Evolutionary conservation across 306 rosid species (phyloP).

Genomic region (Carpinus fangiana): DNA sequence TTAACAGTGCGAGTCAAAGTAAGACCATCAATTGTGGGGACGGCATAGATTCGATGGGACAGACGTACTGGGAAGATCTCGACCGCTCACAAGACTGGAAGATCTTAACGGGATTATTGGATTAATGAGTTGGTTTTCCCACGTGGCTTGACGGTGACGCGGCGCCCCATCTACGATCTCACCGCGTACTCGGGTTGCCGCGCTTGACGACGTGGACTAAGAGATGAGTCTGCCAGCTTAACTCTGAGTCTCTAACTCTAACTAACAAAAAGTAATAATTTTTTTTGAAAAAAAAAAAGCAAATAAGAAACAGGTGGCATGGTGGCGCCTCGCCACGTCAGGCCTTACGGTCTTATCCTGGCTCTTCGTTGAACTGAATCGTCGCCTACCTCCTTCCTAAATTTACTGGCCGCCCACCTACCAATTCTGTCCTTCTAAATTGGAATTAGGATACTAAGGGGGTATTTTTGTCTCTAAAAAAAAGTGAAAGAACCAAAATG

Average conservation of each 20-base stretch:
- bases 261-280: neutral
- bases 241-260: neutral
- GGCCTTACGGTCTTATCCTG: neutral
- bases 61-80: too few species aligned
- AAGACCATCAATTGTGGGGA: neutral
- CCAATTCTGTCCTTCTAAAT: too few species aligned
- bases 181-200: neutral
- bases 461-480: too few species aligned
- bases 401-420: too few species aligned
- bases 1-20: neutral
- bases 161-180: too few species aligned
- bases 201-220: neutral
- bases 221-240: neutral
- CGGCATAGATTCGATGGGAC: neutral
- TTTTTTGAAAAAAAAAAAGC: neutral
- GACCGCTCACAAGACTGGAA: neutral
- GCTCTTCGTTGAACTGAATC: too few species aligned
- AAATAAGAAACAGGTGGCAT: neutral
- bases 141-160: too few species aligned
- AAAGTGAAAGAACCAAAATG: too few species aligned
- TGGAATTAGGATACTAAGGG: too few species aligned
- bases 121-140: too few species aligned
- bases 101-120: neutral
- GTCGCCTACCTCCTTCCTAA: too few species aligned
- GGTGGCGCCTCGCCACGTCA: neutral